These are phyloP conservation scores for Podospora anserina DNA, from an alignment of 495 filamentous ascomycete species.

Conservation along the genomic window DNA sequence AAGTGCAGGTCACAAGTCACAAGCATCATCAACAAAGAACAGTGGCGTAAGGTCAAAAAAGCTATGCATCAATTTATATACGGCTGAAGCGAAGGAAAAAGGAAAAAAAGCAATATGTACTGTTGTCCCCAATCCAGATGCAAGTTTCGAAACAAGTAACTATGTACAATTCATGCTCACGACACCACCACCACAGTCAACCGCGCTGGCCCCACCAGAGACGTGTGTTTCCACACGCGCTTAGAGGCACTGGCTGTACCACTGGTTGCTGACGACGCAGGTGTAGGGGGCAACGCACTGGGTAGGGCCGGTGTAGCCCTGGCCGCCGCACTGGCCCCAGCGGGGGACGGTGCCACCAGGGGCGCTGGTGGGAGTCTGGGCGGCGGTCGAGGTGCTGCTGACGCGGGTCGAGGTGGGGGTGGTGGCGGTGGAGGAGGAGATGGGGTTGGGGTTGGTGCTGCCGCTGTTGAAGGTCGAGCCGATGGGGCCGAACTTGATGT, in stretches of 20 bases:
- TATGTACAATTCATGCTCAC: slow-evolving; percentile 25
- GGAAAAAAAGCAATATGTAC: slow-evolving; percentile 6
- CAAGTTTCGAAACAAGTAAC: slow-evolving; percentile 16
- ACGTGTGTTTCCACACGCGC: not conserved
- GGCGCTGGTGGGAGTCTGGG: slow-evolving; percentile 17
- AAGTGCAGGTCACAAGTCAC: too few species aligned
- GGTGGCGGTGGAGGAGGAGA: slow-evolving; percentile 17
- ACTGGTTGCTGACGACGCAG: slow-evolving; percentile 33
- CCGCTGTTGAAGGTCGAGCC: slow-evolving; percentile 54
- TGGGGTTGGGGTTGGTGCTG: slow-evolving; percentile 11
- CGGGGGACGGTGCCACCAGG: slow-evolving; percentile 17
- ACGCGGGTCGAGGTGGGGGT: slow-evolving; percentile 11
- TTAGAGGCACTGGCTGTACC: slow-evolving; percentile 46
- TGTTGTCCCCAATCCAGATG: slow-evolving; percentile 8
- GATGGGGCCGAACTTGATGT: slow-evolving; percentile 70
- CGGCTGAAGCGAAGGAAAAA: slow-evolving; percentile 11
- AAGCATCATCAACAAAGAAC: not conserved
- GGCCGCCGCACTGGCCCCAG: slow-evolving; percentile 47
- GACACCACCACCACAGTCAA: not conserved
- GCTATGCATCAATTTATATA: slow-evolving; percentile 25
- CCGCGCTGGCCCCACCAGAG: not conserved
- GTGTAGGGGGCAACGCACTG: slow-evolving; percentile 36
- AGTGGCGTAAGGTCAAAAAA: slow-evolving; percentile 4
- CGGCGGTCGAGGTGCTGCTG: slow-evolving; percentile 19
- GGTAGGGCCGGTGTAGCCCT: slow-evolving; percentile 44